Percentiles rank a stretch among this genome's conserved stretches.
These are phyloP conservation scores for Aspergillus sp. DNA, from an alignment of 2,329 filamentous ascomycete species.

Conservation along the genomic window DNA sequence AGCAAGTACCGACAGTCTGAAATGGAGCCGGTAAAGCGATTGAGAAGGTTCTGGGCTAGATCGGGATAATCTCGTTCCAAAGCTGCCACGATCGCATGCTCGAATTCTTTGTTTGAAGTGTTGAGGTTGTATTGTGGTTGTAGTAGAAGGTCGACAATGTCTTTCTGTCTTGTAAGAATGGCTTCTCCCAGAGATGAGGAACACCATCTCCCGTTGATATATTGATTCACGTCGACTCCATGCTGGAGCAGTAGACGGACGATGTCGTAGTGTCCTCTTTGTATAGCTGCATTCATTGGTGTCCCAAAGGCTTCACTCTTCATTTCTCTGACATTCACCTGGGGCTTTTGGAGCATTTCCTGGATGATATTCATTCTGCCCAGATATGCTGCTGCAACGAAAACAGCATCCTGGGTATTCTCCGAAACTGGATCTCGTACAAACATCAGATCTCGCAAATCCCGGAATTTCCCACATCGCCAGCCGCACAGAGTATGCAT, in stretches of 20 bases:
- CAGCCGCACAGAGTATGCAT: background rate
- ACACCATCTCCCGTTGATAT: background rate
- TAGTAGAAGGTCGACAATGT: constrained; percentile 1
- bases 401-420: background rate
- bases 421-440: background rate
- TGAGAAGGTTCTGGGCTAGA: background rate
- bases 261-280: background rate
- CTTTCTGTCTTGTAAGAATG: constrained; percentile 10
- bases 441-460: background rate
- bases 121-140: background rate
- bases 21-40: background rate
- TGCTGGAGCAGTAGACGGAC: background rate
- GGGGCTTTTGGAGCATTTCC: background rate
- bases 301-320: background rate
- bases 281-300: background rate
- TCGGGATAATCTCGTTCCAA: background rate
- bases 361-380: background rate
- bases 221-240: background rate
- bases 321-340: background rate
- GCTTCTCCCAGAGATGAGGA: no score
- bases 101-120: background rate
- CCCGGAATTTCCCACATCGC: background rate
- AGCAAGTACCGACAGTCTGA: background rate
- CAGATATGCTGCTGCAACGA: background rate
- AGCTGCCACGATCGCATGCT: background rate